Percentiles rank a stretch among this genome's conserved stretches.
Evolutionary conservation across 371 early-diverging fungal genomes (phyloP).

Genomic region (Rhizomucor miehei): DNA sequence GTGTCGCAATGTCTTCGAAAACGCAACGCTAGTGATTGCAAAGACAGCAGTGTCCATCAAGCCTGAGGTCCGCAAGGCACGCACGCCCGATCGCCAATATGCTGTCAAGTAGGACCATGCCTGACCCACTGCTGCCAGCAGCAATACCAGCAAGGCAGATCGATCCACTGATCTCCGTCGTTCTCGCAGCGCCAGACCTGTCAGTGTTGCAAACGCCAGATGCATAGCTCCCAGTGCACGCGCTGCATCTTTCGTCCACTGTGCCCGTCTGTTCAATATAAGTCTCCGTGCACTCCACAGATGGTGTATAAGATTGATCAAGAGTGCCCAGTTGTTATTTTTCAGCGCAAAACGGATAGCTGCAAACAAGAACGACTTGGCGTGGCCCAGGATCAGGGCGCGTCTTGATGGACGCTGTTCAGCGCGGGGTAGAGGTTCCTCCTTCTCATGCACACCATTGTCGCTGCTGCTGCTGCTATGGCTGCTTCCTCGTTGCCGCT

Average conservation of each 20-base stretch:
- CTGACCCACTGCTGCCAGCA: conserved; percentile 31
- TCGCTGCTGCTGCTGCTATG: neutral
- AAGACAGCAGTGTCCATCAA: conserved; percentile 13
- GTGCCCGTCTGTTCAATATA: neutral
- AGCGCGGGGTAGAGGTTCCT: neutral
- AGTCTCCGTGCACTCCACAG: conserved; percentile 27
- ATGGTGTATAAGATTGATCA: conserved; percentile 39
- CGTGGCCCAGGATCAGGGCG: conserved; percentile 25
- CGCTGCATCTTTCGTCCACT: conserved; percentile 13
- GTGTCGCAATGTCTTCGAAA: conserved; percentile 16
- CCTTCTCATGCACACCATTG: too few relatives aligned
- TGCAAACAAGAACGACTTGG: conserved; percentile 12
- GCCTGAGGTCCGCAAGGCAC: conserved; percentile 12
- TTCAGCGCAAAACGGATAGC: conserved; percentile 25
- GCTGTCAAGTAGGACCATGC: conserved; percentile 16
- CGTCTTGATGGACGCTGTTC: conserved; percentile 19
- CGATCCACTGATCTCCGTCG: conserved; percentile 29
- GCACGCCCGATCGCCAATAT: conserved; percentile 11
- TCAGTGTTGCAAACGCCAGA: conserved; percentile 27
- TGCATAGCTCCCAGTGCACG: conserved; percentile 29
- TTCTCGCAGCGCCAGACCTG: conserved; percentile 28
- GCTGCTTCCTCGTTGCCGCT: too few relatives aligned
- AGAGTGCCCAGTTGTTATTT: conserved; percentile 39
- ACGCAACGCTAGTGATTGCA: conserved; percentile 12
- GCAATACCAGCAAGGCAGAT: conserved; percentile 33